Evolutionary conservation across 495 filamentous ascomycete genomes (phyloP).

Genomic region (Trichoderma orchidacearum): DNA sequence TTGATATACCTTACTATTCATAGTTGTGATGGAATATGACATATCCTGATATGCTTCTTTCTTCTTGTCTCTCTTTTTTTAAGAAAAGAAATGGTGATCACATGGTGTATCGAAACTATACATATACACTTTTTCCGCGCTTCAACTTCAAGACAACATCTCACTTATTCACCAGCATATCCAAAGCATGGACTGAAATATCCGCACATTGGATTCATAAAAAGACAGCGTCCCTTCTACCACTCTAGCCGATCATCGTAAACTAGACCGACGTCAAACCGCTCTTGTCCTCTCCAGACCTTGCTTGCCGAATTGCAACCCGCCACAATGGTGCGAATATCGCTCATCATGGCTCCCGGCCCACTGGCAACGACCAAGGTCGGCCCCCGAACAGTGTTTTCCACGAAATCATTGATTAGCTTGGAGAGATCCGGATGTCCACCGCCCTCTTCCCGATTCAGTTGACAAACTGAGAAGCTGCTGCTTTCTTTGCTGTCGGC

Average conservation of each 20-base stretch:
- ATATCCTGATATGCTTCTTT: too few species aligned
- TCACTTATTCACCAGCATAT: too few species aligned
- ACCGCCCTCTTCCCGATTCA: constrained; percentile 10
- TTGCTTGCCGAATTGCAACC: constrained; percentile 28
- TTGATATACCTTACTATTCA: too few species aligned
- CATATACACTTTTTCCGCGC: too few species aligned
- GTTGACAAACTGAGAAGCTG: background rate
- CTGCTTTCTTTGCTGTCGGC: constrained; percentile 8
- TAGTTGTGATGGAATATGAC: too few species aligned
- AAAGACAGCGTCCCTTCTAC: too few species aligned
- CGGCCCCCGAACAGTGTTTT: constrained; percentile 22
- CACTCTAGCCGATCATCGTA: constrained; percentile 41
- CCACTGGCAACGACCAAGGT: constrained; percentile 48
- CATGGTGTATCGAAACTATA: too few species aligned
- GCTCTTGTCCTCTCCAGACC: constrained; percentile 41
- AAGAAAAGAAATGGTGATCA: too few species aligned
- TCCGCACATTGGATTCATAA: too few species aligned
- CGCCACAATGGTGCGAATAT: constrained; percentile 41
- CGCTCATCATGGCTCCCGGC: constrained; percentile 43
- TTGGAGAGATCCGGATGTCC: constrained; percentile 15
- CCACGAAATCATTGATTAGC: constrained; percentile 23
- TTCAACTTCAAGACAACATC: too few species aligned
- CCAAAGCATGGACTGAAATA: too few species aligned
- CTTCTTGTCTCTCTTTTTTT: too few species aligned
- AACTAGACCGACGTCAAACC: constrained; percentile 39